phyloP scores from a whole-genome alignment of 2,329 filamentous ascomycete genomes.

The Exophiala spinifera region DNA sequence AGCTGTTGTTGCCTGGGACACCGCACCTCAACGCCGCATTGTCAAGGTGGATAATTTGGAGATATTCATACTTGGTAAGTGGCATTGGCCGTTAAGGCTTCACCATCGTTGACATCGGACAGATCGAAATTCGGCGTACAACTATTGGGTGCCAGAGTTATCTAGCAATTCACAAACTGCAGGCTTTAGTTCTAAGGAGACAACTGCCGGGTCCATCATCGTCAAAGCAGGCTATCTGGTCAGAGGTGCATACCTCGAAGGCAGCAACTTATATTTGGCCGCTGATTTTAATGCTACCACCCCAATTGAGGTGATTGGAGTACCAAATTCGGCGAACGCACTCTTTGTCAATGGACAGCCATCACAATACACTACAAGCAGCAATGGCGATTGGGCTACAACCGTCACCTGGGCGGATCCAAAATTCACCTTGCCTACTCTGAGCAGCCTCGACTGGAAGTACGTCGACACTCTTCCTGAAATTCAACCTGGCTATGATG shows the following conservation, averaged over 20 bases:
- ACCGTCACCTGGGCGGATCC: slow-evolving; percentile 52
- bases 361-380: not conserved
- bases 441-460: slow-evolving; percentile 63
- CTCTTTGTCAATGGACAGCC: slow-evolving; percentile 43
- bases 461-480: slow-evolving; percentile 71
- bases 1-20: slow-evolving; percentile 52
- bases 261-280: slow-evolving; percentile 57
- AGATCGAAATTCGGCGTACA: slow-evolving; percentile 41
- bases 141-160: slow-evolving; percentile 45
- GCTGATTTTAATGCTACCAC: slow-evolving; percentile 72
- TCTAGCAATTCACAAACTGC: slow-evolving; percentile 29
- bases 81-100: not conserved
- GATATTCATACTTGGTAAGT: slow-evolving; percentile 29
- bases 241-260: slow-evolving; percentile 51
- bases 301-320: slow-evolving; percentile 65
- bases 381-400: slow-evolving; percentile 33
- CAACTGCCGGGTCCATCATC: slow-evolving; percentile 36
- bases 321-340: slow-evolving; percentile 51
- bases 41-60: slow-evolving; percentile 37
- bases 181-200: slow-evolving; percentile 34
- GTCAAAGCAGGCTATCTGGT: slow-evolving; percentile 45
- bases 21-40: slow-evolving; percentile 47
- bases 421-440: slow-evolving; percentile 53
- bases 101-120: slow-evolving; percentile 3
- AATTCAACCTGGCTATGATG: slow-evolving; percentile 61